Evolutionary conservation across 768 basidiomycete species (phyloP).

Genomic region (Glaciozyma martinii): DNA sequence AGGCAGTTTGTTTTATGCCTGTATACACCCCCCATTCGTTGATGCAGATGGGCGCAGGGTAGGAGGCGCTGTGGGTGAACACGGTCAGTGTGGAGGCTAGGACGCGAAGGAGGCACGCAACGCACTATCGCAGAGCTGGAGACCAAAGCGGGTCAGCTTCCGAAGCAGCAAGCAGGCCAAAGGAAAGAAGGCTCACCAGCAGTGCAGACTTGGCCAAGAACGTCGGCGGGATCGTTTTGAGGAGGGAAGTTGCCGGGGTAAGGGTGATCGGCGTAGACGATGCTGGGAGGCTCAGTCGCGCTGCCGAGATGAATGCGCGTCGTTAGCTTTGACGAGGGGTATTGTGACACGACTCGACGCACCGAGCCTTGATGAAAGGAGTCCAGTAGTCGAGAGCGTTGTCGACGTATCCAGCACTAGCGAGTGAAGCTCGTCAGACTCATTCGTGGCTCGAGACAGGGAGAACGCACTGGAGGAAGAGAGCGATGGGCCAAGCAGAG

Average conservation of each 20-base stretch:
- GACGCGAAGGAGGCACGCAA: no score
- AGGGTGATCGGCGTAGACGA: conserved; percentile 13
- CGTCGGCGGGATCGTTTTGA: neutral
- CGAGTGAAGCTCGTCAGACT: neutral
- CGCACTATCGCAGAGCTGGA: conserved; percentile 4
- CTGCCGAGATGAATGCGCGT: neutral
- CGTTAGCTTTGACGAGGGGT: neutral
- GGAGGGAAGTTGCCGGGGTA: neutral
- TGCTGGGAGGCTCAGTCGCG: conserved; percentile 17
- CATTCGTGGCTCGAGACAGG: neutral
- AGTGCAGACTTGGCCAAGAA: conserved; percentile 33
- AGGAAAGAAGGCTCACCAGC: conserved; percentile 3
- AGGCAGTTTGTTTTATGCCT: conserved; percentile 30
- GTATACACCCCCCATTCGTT: conserved; percentile 33
- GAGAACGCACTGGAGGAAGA: conserved; percentile 23
- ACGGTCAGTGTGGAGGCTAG: neutral
- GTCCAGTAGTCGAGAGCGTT: neutral
- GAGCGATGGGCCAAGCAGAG: conserved; percentile 16
- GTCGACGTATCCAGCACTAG: neutral
- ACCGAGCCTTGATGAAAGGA: neutral
- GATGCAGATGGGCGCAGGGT: conserved; percentile 32
- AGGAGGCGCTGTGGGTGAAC: conserved; percentile 1
- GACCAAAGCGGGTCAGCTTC: neutral
- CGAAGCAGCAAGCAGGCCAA: neutral
- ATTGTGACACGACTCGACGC: neutral